A percentile compares a stretch with the other conserved stretches of the same genome.
Evolutionary conservation across 177 flowering plant species (phyloP).

Genomic region (Vitis hybrid): DNA sequence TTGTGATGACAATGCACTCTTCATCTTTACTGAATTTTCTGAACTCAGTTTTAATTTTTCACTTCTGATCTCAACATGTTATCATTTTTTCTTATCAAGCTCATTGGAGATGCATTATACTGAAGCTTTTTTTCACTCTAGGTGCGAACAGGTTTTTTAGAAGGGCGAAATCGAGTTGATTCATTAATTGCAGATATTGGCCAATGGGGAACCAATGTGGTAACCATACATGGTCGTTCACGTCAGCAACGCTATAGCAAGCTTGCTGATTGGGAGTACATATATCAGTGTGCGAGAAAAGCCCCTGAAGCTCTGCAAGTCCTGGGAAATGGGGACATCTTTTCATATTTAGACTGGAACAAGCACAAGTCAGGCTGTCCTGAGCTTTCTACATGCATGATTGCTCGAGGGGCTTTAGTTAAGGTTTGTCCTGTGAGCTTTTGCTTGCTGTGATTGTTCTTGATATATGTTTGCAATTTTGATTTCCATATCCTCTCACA

Average conservation of each 20-base stretch:
- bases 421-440: conserved; percentile 52
- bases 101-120: too few species aligned
- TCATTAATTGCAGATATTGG: conserved; percentile 77
- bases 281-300: conserved; percentile 71
- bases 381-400: conserved; percentile 79
- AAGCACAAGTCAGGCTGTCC: conserved; percentile 68
- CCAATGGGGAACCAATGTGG: conserved; percentile 87
- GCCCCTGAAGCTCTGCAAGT: conserved; percentile 71
- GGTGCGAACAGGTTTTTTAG: conserved; percentile 91
- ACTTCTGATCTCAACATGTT: too few species aligned
- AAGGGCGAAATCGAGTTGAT: conserved; percentile 89
- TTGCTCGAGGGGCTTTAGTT: conserved; percentile 88
- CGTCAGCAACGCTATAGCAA: conserved; percentile 97
- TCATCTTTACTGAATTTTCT: too few species aligned
- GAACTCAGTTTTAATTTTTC: too few species aligned
- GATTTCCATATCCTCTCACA: too few species aligned
- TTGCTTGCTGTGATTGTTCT: not conserved
- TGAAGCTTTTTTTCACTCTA: conserved; percentile 21
- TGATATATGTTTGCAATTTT: too few species aligned
- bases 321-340: conserved; percentile 90
- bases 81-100: too few species aligned
- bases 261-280: conserved; percentile 95
- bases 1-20: not conserved
- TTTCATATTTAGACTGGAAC: conserved; percentile 89
- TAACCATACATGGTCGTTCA: conserved; percentile 93